Evolutionary conservation across 768 basidiomycete genomes (phyloP).

Genomic region (Panaeolus cyanescens): DNA sequence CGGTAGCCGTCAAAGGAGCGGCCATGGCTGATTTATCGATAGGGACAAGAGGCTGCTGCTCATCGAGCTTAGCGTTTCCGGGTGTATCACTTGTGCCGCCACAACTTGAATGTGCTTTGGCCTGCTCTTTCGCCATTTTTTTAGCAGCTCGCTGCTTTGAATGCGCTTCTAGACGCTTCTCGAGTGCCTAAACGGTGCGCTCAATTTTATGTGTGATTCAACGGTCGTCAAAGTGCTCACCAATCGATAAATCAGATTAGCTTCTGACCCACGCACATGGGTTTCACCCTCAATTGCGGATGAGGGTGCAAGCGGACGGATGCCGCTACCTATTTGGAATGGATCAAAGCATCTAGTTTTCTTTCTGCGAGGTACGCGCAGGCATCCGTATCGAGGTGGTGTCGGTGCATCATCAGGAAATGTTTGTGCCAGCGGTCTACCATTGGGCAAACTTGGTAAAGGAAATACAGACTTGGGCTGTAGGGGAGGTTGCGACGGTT

Average conservation of each 20-base stretch:
- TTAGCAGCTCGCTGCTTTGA: background rate
- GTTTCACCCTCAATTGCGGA: background rate
- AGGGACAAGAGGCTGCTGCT: background rate
- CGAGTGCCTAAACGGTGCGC: background rate
- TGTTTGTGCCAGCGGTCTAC: background rate
- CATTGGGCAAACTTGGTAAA: background rate
- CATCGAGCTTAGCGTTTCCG: background rate
- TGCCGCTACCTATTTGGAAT: background rate
- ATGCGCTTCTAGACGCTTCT: background rate
- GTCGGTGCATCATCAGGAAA: background rate
- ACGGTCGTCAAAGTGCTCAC: background rate
- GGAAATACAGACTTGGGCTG: background rate
- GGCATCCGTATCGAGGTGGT: background rate
- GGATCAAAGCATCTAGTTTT: background rate
- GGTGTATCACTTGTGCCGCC: background rate
- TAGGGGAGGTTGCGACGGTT: background rate
- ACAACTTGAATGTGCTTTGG: background rate
- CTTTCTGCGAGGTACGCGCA: background rate
- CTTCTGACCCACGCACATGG: background rate
- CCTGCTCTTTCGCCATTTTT: too few species aligned
- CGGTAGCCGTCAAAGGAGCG: background rate
- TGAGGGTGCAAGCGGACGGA: background rate
- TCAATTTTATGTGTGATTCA: too few species aligned
- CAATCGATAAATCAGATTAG: slow-evolving; percentile 1
- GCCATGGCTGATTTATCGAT: background rate